Percentiles rank a stretch among this genome's conserved stretches.
These are phyloP conservation scores for Wickerhamomyces sp. DNA, from an alignment of 1,139 yeast genomes.

Conservation along the genomic window DNA sequence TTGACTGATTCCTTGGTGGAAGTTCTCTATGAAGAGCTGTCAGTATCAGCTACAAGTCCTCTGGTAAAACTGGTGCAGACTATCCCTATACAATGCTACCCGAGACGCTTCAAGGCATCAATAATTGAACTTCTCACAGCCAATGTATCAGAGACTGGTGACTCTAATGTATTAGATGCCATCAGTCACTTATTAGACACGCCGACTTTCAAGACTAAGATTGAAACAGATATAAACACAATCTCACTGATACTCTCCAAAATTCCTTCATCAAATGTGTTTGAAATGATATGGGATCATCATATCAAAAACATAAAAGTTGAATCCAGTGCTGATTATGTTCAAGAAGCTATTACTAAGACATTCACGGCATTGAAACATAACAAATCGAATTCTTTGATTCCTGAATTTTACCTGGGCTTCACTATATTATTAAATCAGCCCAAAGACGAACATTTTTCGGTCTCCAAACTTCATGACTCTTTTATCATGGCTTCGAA, in stretches of 20 bases:
- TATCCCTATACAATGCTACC: constrained; percentile 50
- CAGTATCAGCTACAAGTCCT: constrained; percentile 3
- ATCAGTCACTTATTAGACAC: constrained; percentile 36
- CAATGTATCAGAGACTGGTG: constrained; percentile 8
- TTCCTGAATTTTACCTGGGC: constrained; percentile 21
- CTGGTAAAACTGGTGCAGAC: constrained; percentile 14
- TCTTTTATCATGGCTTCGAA: constrained; percentile 11
- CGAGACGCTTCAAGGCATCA: constrained; percentile 36
- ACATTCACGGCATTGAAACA: constrained; percentile 9
- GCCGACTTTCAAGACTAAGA: constrained; percentile 47
- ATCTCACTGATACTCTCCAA: constrained; percentile 14
- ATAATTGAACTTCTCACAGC: constrained; percentile 34
- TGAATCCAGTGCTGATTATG: constrained; percentile 17
- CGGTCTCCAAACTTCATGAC: constrained; percentile 1
- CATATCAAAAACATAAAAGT: constrained; percentile 29
- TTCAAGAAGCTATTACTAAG: constrained; percentile 15
- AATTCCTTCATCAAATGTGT: constrained; percentile 21
- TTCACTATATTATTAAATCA: constrained; percentile 17
- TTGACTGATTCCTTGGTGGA: constrained; percentile 28
- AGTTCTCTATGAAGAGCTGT: constrained; percentile 11
- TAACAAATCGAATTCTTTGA: constrained; percentile 6
- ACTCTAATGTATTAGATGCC: constrained; percentile 20
- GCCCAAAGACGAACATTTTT: background rate
- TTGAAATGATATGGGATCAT: constrained; percentile 30
- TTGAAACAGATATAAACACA: constrained; percentile 40